Evolutionary conservation across 495 filamentous ascomycete genomes (phyloP), one percentile per base, ranked within the genome.

Genomic region (Podospora australis): DNA sequence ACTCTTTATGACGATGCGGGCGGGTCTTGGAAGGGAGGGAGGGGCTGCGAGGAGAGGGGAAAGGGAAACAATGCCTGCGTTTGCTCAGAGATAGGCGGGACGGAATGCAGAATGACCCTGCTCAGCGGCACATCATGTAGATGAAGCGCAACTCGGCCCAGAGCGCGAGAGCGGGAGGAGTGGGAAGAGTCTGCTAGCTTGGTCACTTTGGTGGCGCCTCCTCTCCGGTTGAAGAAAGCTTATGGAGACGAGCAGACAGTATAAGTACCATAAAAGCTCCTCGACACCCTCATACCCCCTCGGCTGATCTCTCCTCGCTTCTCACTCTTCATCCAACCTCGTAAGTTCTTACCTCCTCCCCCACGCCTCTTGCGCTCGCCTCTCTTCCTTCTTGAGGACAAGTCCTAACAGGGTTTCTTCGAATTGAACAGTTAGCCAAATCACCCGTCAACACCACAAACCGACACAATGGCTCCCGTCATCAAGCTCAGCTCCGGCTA

Each of bases 401-500:
- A n/a, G n/a, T n/a, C n/a, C n/a, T n/a, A n/a, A n/a, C n/a, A n/a
- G n/a, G n/a, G n/a, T n/a, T n/a, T n/a, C n/a, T n/a, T n/a, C n/a
- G n/a, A n/a, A n/a, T n/a, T n/a, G n/a, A n/a, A n/a, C n/a, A n/a
- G n/a, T n/a, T n/a, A n/a, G n/a, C n/a, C n/a, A n/a, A n/a, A n/a
- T n/a, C n/a, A n/a, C n/a, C n/a, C n/a, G n/a, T n/a, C n/a, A n/a
- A 53, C n/a, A 43, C 28, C 42, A 43, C 23, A 22, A 46, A 44
- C 43, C 35, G 34, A 38, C 55, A 64, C 45, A 55, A 69, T 67
- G 66, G 55, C 53, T 54, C 41, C 52, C 24, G 30, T 46, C 47
- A 71, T 90, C 70, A 91, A 87, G 73, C 80, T 94, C 48, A 89
- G 74, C 72, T 84, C 75, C 69, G 86, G 88, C 66, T 70, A 83